These are phyloP conservation scores for Colletotrichum liaoningense DNA, from an alignment of 2,329 filamentous ascomycete genomes.

Conservation along the genomic window DNA sequence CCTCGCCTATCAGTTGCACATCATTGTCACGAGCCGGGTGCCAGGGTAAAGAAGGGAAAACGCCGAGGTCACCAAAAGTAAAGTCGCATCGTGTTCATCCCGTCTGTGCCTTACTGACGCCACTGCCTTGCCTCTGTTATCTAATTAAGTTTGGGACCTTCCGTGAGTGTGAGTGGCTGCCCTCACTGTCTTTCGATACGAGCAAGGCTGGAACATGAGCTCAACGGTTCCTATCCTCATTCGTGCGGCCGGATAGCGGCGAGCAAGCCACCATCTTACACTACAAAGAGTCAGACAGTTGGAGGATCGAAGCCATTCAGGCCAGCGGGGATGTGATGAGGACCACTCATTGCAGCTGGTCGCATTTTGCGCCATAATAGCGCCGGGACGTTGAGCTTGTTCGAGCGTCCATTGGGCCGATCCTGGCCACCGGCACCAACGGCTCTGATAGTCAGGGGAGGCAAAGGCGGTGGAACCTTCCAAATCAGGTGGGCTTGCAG, in stretches of 20 bases:
- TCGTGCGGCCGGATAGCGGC: not conserved
- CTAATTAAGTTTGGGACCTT: not conserved
- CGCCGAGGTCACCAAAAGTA: conserved; percentile 8
- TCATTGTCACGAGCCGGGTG: conserved; percentile 26
- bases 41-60: not conserved
- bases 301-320: conserved; percentile 1
- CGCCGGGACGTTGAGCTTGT: conserved; percentile 25
- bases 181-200: conserved; percentile 3
- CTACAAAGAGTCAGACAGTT: not conserved
- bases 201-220: not conserved
- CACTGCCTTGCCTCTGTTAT: not conserved
- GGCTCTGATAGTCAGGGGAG: conserved; percentile 20
- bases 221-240: conserved; percentile 9
- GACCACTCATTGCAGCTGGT: conserved; percentile 6
- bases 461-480: conserved; percentile 6
- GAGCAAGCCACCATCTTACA: not conserved
- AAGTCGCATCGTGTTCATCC: conserved; percentile 16
- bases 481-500: conserved; percentile 5
- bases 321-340: conserved; percentile 8
- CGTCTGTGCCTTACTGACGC: not conserved
- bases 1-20: not conserved
- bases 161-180: not conserved
- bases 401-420: conserved; percentile 30
- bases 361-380: conserved; percentile 27
- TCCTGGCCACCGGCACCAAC: conserved; percentile 22